A percentile compares a stretch with the other conserved stretches of the same genome.
phyloP scores from a whole-genome alignment of 2,329 filamentous ascomycete genomes.

The Sporothrix brasiliensis region DNA sequence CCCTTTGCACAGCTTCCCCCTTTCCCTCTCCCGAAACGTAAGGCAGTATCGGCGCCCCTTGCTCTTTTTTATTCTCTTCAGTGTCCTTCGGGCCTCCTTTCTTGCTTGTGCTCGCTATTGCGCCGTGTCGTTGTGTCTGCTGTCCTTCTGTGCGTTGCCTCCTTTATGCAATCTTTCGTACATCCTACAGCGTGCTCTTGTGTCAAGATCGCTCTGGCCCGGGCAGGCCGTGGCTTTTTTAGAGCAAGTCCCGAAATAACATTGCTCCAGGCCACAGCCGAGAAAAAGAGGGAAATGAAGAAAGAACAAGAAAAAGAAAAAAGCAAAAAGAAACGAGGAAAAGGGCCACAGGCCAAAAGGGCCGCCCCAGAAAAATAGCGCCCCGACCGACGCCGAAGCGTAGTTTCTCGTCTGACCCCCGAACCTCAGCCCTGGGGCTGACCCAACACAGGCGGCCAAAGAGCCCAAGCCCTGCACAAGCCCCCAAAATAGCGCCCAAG shows the following conservation, averaged over 20 bases:
- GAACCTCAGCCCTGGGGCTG: slow-evolving; percentile 5
- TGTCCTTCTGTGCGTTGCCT: slow-evolving; percentile 1
- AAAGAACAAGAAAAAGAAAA: not conserved
- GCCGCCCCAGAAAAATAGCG: slow-evolving; percentile 24
- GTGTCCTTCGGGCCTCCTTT: not conserved
- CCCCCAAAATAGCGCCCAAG: slow-evolving; percentile 13
- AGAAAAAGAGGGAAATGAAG: not conserved
- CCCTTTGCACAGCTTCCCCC: slow-evolving; percentile 19
- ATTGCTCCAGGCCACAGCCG: not conserved
- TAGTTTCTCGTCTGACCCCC: not conserved
- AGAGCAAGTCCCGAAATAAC: not conserved
- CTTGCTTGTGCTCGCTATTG: not conserved
- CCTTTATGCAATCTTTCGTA: not conserved
- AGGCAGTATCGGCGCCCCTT: not conserved
- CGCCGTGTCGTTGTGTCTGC: slow-evolving; percentile 1
- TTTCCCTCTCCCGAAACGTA: slow-evolving; percentile 24
- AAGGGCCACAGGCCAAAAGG: slow-evolving; percentile 4
- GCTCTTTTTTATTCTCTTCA: not conserved
- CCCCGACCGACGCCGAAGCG: slow-evolving; percentile 29
- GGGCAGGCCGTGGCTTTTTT: slow-evolving; percentile 4
- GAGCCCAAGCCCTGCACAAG: slow-evolving; percentile 22
- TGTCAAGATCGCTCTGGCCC: slow-evolving; percentile 16
- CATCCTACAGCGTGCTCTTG: not conserved
- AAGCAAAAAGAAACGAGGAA: not conserved
- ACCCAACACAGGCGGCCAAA: slow-evolving; percentile 20